phyloP scores from a whole-genome alignment of 129 eudicot species.

The Escallonia rubra region DNA sequence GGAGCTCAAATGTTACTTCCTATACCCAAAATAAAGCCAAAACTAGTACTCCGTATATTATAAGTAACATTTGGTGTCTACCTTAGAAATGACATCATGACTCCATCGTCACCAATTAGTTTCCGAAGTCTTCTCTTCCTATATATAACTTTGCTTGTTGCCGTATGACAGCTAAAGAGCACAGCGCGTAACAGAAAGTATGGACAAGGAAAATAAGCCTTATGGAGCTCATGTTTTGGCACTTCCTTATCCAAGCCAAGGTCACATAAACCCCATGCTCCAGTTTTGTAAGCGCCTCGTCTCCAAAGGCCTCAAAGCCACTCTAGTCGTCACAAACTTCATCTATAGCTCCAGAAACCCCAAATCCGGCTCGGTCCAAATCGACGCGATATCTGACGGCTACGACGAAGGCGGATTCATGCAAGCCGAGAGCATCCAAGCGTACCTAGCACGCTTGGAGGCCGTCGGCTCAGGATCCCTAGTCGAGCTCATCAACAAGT shows the following conservation, averaged over 20 bases:
- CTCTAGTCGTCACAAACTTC: constrained; percentile 68
- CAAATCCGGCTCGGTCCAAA: constrained; percentile 19
- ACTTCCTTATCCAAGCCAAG: constrained; percentile 87
- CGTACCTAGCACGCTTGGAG: constrained; percentile 40
- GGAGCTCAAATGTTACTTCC: not conserved
- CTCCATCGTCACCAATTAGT: not conserved
- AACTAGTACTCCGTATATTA: too few relatives aligned
- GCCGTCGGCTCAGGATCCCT: constrained; percentile 43
- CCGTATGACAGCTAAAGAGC: too few relatives aligned
- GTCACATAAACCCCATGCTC: constrained; percentile 77
- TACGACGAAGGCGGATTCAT: constrained; percentile 47
- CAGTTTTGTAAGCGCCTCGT: constrained; percentile 62
- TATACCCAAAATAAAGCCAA: too few relatives aligned
- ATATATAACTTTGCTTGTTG: too few relatives aligned
- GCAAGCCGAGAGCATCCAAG: constrained; percentile 25
- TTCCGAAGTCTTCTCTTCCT: too few relatives aligned
- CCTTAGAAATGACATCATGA: not conserved
- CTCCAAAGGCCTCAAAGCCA: constrained; percentile 63
- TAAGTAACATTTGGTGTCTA: too few relatives aligned
- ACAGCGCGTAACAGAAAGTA: not conserved
- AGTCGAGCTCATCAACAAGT: constrained; percentile 33
- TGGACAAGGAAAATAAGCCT: constrained; percentile 11
- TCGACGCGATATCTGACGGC: constrained; percentile 67
- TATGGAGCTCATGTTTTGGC: constrained; percentile 40
- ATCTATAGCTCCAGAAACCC: constrained; percentile 39